Percentiles rank a stretch among this genome's conserved stretches.
These are phyloP conservation scores for Fusarium scirpi DNA, from an alignment of 2,329 filamentous ascomycete genomes.

Conservation along the genomic window DNA sequence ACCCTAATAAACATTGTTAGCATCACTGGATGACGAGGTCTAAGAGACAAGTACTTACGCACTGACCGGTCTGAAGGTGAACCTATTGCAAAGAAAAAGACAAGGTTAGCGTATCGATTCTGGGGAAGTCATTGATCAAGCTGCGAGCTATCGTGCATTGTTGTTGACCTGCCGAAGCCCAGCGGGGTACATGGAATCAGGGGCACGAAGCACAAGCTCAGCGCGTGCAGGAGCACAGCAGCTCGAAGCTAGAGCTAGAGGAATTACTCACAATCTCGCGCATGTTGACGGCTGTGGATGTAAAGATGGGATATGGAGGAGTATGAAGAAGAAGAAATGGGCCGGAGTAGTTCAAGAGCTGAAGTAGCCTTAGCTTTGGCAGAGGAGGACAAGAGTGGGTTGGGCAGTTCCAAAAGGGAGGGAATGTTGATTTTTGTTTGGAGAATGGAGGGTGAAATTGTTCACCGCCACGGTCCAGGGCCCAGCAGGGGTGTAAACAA, in stretches of 20 bases:
- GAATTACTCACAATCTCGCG: constrained; percentile 74
- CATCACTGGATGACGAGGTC: constrained; percentile 32
- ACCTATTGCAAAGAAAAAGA: constrained; percentile 76
- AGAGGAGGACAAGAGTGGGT: constrained; percentile 47
- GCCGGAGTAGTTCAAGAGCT: constrained; percentile 50
- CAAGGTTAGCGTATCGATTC: constrained; percentile 64
- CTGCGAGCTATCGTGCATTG: constrained; percentile 28
- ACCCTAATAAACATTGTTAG: constrained; percentile 73
- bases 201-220: constrained; percentile 39
- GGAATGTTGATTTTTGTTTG: constrained; percentile 55
- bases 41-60: constrained; percentile 69
- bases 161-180: constrained; percentile 37
- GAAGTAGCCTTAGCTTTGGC: constrained; percentile 51
- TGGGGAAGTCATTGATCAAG: constrained; percentile 11
- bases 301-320: constrained; percentile 39
- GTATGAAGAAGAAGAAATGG: constrained; percentile 42
- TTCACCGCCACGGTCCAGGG: constrained; percentile 53
- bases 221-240: constrained; percentile 12
- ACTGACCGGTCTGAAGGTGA: constrained; percentile 99
- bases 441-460: constrained; percentile 47
- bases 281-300: constrained; percentile 63
- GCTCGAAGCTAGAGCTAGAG: constrained; percentile 16
- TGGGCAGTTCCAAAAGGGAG: constrained; percentile 45
- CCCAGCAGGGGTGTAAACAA: constrained; percentile 42
- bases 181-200: constrained; percentile 55